Conservation (phyloP, 257 asterid species). For the Solanum verrucosum region DNA sequence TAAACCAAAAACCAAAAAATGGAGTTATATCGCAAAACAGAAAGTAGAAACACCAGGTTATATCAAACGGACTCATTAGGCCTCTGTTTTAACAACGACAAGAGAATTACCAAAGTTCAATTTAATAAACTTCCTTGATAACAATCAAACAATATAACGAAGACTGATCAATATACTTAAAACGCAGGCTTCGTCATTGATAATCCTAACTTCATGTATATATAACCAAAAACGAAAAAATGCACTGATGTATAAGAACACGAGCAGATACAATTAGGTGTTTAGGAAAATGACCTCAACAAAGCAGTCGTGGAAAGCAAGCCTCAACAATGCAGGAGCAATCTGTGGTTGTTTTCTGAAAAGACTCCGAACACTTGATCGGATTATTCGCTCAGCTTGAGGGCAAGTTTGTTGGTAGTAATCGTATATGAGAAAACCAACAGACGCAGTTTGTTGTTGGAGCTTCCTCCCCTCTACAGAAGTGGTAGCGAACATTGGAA, state of each 20-base stretch:
- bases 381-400: constrained; percentile 38
- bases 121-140: neutral
- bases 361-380: constrained; percentile 28
- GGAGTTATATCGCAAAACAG: neutral
- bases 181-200: neutral
- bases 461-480: neutral
- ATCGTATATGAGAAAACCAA: constrained; percentile 30
- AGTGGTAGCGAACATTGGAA: neutral
- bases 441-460: constrained; percentile 1
- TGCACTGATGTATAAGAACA: neutral
- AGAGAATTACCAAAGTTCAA: neutral
- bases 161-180: neutral
- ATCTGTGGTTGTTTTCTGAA: constrained; percentile 12
- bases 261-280: neutral
- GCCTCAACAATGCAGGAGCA: constrained; percentile 52
- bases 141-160: neutral
- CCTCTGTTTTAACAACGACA: neutral
- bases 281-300: constrained; percentile 29
- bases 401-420: constrained; percentile 54
- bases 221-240: neutral
- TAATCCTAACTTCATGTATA: neutral
- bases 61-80: neutral
- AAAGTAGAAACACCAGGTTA: neutral
- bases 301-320: constrained; percentile 63
- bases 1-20: neutral